A percentile compares a stretch with the other conserved stretches of the same genome.
Evolutionary conservation across 768 basidiomycete genomes (phyloP).

Genomic region (Lyophyllum shimeji): DNA sequence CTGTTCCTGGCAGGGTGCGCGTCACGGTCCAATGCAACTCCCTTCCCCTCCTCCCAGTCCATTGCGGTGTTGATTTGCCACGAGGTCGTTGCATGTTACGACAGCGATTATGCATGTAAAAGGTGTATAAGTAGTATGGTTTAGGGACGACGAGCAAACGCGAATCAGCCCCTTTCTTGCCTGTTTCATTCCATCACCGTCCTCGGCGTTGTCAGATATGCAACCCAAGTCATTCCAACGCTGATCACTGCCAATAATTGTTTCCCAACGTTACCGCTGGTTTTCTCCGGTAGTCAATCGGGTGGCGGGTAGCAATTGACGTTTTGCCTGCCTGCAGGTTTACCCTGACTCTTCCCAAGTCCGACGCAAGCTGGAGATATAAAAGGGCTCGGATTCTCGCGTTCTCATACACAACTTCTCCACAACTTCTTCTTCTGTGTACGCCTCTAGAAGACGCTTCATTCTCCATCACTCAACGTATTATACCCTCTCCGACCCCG

Average conservation of each 20-base stretch:
- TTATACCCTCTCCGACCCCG: not conserved
- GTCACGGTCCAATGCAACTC: too few species aligned
- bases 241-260: slow-evolving; percentile 5
- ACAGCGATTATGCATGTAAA: slow-evolving; percentile 11
- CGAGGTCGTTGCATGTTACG: slow-evolving; percentile 5
- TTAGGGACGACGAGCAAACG: slow-evolving; percentile 9
- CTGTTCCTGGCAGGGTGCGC: too few species aligned
- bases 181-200: slow-evolving; percentile 4
- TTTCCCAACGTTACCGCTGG: slow-evolving; percentile 11
- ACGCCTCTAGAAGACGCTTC: not conserved
- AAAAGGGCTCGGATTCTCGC: slow-evolving; percentile 10
- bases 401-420: not conserved
- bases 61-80: slow-evolving; percentile 9
- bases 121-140: slow-evolving; percentile 3
- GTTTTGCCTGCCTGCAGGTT: slow-evolving; percentile 14
- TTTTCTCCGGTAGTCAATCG: slow-evolving; percentile 19
- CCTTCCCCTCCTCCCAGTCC: too few species aligned
- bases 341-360: slow-evolving; percentile 20
- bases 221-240: not conserved
- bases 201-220: slow-evolving; percentile 4
- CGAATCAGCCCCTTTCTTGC: slow-evolving; percentile 15
- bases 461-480: not conserved
- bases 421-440: not conserved
- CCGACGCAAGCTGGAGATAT: slow-evolving; percentile 16
- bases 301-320: slow-evolving; percentile 16